Evolutionary conservation across 352 stramenopile genomes (phyloP).

Genomic region (Thalassiosira oceanica): DNA sequence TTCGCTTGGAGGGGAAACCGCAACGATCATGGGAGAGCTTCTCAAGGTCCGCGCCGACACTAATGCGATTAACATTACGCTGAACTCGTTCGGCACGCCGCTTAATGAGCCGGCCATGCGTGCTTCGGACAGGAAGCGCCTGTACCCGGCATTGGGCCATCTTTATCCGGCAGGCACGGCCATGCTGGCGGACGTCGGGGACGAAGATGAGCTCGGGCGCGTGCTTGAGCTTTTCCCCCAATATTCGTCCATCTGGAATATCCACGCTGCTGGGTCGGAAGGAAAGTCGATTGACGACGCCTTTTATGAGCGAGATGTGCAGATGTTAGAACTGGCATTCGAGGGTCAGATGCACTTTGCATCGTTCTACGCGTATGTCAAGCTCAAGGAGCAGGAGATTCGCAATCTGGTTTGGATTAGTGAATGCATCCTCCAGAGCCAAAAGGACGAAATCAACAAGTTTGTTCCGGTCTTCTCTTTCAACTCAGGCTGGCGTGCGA

Average conservation of each 20-base stretch:
- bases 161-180: constrained; percentile 97
- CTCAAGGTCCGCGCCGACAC: constrained; percentile 91
- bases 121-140: constrained; percentile 92
- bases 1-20: constrained; percentile 94
- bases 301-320: constrained; percentile 98
- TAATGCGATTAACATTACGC: constrained; percentile 98
- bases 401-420: constrained; percentile 99
- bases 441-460: constrained; percentile 98
- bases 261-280: constrained; percentile 87
- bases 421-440: constrained; percentile 98
- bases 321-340: constrained; percentile 97
- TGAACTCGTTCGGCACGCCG: constrained; percentile 95
- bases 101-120: constrained; percentile 92
- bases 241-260: constrained; percentile 96
- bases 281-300: constrained; percentile 98
- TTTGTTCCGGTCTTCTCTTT: constrained; percentile 98
- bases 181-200: constrained; percentile 88
- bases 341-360: constrained; percentile 99
- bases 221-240: constrained; percentile 93
- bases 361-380: constrained; percentile 98
- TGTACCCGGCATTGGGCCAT: constrained; percentile 96
- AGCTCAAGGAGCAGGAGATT: constrained; percentile 99
- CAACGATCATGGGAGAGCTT: constrained; percentile 96
- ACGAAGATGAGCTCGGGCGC: constrained; percentile 85
- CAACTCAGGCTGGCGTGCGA: constrained; percentile 87